phyloP scores from a whole-genome alignment of 2,329 filamentous ascomycete species.

The Colletotrichum australisinense region DNA sequence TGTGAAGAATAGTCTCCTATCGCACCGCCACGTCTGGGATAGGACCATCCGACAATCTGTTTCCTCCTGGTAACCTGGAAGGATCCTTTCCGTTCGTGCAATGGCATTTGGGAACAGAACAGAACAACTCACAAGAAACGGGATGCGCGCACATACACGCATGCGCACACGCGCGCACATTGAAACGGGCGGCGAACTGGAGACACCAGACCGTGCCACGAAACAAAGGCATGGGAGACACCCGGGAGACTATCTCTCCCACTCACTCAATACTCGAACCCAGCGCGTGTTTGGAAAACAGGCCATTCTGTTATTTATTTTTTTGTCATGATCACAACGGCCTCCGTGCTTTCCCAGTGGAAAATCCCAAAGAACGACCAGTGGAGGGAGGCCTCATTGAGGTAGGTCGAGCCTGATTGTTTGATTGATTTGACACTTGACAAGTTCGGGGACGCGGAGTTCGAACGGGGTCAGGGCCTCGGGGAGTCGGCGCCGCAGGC shows the following conservation, averaged over 20 bases:
- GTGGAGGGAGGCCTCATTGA: background rate
- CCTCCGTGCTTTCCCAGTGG: slow-evolving; percentile 8
- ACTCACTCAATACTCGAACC: background rate
- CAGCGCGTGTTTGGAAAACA: background rate
- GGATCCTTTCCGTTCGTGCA: background rate
- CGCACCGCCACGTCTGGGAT: background rate
- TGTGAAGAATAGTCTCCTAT: background rate
- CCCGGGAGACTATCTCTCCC: background rate
- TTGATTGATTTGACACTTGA: background rate
- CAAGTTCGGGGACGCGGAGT: background rate
- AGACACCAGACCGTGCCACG: slow-evolving; percentile 2
- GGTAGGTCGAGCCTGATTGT: background rate
- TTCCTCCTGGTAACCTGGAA: background rate
- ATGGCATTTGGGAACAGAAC: background rate
- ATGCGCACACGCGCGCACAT: background rate
- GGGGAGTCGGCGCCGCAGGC: no score
- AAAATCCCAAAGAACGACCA: background rate
- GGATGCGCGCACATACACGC: background rate
- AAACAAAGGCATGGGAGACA: slow-evolving; percentile 15
- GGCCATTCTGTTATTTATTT: no score
- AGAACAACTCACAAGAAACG: background rate
- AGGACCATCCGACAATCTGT: background rate
- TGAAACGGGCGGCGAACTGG: background rate
- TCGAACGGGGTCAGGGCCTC: background rate
- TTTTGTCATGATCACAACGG: slow-evolving; percentile 13